These are phyloP conservation scores for Pythium phragmiticola DNA, from an alignment of 352 stramenopile genomes.

Conservation along the genomic window DNA sequence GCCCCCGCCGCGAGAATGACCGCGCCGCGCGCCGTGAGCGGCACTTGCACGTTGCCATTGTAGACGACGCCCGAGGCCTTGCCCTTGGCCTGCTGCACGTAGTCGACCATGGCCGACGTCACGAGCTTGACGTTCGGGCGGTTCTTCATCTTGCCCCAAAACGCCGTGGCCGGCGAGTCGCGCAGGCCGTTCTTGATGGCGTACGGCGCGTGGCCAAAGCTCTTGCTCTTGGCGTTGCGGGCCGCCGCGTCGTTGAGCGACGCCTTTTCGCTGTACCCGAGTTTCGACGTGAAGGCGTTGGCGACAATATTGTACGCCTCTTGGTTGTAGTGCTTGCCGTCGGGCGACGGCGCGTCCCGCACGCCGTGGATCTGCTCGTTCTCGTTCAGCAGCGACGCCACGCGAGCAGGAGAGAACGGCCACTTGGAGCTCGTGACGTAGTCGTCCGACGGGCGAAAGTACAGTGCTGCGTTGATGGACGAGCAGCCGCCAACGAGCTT, in stretches of 20 bases:
- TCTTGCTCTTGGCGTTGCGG: conserved; percentile 61
- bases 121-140: conserved; percentile 19
- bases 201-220: conserved; percentile 51
- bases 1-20: conserved; percentile 77
- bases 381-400: conserved; percentile 51
- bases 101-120: conserved; percentile 41
- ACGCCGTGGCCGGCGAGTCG: conserved; percentile 54
- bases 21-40: conserved; percentile 38
- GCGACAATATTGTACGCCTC: conserved; percentile 52
- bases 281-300: conserved; percentile 32
- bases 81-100: conserved; percentile 48
- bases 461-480: conserved; percentile 83
- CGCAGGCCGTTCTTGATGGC: conserved; percentile 54
- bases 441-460: conserved; percentile 60
- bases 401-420: conserved; percentile 54
- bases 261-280: conserved; percentile 34
- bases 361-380: conserved; percentile 42
- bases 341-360: conserved; percentile 38
- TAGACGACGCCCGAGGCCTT: conserved; percentile 52
- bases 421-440: conserved; percentile 46
- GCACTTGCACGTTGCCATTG: conserved; percentile 18
- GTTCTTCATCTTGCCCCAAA: conserved; percentile 22
- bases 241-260: conserved; percentile 45
- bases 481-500: conserved; percentile 82
- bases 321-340: conserved; percentile 50